Conservation (phyloP, 805 yeast genomes). For the Candida glaebosa region DNA sequence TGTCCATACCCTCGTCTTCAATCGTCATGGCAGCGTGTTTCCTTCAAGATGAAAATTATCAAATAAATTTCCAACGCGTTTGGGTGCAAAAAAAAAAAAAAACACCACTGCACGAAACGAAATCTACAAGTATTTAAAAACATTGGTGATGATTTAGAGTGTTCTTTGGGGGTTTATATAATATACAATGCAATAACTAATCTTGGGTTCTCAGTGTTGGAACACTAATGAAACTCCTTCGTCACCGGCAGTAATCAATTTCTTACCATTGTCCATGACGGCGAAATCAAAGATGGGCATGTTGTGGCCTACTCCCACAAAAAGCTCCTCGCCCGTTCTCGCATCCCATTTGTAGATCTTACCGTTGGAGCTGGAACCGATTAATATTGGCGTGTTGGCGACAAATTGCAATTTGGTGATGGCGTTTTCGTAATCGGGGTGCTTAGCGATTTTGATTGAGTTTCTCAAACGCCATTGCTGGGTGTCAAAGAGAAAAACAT, state of each 20-base stretch:
- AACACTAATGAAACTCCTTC: conserved; percentile 89
- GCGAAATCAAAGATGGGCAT: conserved; percentile 91
- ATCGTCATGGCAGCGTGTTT: neutral
- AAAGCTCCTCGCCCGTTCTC: conserved; percentile 74
- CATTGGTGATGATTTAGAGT: neutral
- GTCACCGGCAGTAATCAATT: conserved; percentile 90
- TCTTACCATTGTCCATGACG: conserved; percentile 58
- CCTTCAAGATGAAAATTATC: too few species aligned
- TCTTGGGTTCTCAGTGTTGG: conserved; percentile 11
- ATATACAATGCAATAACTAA: neutral
- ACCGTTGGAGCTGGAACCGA: conserved; percentile 83
- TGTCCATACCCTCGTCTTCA: neutral
- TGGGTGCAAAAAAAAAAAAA: neutral
- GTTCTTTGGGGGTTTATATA: neutral
- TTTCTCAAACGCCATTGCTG: conserved; percentile 84
- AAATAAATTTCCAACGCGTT: too few species aligned
- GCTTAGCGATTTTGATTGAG: conserved; percentile 44
- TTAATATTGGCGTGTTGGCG: conserved; percentile 51
- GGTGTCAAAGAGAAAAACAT: conserved; percentile 76
- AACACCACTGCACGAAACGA: neutral
- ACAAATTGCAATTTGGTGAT: conserved; percentile 76
- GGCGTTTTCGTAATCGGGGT: conserved; percentile 54
- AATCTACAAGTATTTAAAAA: too few species aligned
- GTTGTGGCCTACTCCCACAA: conserved; percentile 86
- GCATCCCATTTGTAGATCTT: conserved; percentile 83